These are phyloP conservation scores for Cruciata laevipes DNA, from an alignment of 257 asterid species.

Conservation along the genomic window DNA sequence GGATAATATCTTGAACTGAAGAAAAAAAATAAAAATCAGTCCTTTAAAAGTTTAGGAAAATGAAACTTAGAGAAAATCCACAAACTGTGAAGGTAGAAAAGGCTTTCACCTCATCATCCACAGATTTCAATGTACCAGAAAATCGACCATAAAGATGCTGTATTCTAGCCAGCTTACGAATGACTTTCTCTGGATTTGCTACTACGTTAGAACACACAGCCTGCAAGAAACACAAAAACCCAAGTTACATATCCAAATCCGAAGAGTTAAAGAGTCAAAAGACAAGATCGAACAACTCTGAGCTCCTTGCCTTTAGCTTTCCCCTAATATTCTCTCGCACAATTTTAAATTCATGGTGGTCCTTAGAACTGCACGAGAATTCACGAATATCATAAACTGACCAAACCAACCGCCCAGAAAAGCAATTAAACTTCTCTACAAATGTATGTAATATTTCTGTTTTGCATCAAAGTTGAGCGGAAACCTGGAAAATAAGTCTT, in stretches of 20 bases:
- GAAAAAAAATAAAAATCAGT: slow-evolving; percentile 16
- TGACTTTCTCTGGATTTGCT: slow-evolving; percentile 71
- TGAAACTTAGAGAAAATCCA: neutral
- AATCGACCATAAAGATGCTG: slow-evolving; percentile 93
- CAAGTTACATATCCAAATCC: neutral
- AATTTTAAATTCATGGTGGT: slow-evolving; percentile 78
- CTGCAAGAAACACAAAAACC: slow-evolving; percentile 28
- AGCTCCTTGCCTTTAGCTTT: slow-evolving; percentile 66
- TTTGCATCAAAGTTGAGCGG: neutral
- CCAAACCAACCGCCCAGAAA: neutral
- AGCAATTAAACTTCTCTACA: neutral
- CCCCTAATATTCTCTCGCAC: slow-evolving; percentile 78
- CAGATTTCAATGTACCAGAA: slow-evolving; percentile 54
- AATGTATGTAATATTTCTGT: neutral
- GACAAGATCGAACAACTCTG: neutral
- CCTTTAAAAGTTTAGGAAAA: slow-evolving; percentile 7
- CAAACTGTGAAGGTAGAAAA: neutral
- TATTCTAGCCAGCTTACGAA: slow-evolving; percentile 73
- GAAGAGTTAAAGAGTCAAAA: neutral
- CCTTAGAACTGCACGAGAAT: slow-evolving; percentile 59
- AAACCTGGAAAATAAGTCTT: slow-evolving; percentile 88
- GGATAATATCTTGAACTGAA: slow-evolving; percentile 77
- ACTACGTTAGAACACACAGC: slow-evolving; percentile 53
- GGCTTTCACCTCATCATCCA: slow-evolving; percentile 71
- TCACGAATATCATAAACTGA: neutral